Evolutionary conservation across 1,284 basidiomycete genomes (phyloP), one percentile per base, ranked within the genome.

Genomic region (Papiliotrema nemorosa): DNA sequence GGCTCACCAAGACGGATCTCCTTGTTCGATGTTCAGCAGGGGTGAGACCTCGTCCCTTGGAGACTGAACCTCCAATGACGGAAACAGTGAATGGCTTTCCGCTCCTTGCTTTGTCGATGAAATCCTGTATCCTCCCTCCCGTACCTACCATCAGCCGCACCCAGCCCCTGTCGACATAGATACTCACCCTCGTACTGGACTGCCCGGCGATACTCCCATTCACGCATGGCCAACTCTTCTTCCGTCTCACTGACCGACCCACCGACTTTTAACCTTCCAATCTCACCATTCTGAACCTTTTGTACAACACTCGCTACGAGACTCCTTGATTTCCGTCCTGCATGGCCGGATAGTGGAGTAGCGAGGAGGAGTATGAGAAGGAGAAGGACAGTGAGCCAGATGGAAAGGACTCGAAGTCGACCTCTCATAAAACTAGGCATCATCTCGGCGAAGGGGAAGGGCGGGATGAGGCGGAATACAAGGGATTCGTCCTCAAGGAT

Each of bases 31-130:
- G 35, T 14, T n/a, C 6, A 24, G 57, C 54, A 13, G 61, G 60
- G n/a, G 43, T 44, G 9, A 71, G 57, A 10, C 64, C 68, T n/a
- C 67, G 59, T 12, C 67, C 67, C 50, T 70, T 72, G 20, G 70
- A 70, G 3, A 72, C 67, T 66, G 63, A 66, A 5, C 71, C 71
- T 3, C 71, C 71, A 39, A 73, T 62, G 9, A 69, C 66, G 12
- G 64, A 60, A 2, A 73, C 69, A 1, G 63, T 67, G 44, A 70
- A 63, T 2, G 64, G 59, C 40, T 60, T 45, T 0, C 71, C 67
- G 12, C 55, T 57, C 27, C 52, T 47, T 13, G 68, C 68, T 47
- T 71, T 73, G 21, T 64, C 64, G 20, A 72, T 52, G 45, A 72
- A 72, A 5, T 57, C 51, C 33, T 65, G 58, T 20, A 69, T 53